Conservation (phyloP, 176 grass and related monocot species). For the Aechmea fasciata region DNA sequence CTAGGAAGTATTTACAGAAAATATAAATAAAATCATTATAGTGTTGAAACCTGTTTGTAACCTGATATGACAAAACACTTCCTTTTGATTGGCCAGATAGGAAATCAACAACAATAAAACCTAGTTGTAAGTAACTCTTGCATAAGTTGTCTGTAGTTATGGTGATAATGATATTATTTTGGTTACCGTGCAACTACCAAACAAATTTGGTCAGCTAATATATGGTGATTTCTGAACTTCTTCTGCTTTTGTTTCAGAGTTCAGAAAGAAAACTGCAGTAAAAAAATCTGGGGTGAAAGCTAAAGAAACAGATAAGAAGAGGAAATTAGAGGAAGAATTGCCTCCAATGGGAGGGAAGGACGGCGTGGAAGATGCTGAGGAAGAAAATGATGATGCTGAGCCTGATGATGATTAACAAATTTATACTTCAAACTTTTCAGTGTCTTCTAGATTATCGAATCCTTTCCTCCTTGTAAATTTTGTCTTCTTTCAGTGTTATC, state of each 20-base stretch:
- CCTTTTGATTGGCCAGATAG: too few species aligned
- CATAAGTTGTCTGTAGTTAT: too few species aligned
- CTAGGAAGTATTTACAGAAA: too few species aligned
- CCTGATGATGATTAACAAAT: neutral
- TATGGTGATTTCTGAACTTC: neutral
- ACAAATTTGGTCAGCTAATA: neutral
- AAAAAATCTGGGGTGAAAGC: neutral
- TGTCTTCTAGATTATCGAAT: neutral
- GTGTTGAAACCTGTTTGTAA: too few species aligned
- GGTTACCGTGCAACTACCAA: too few species aligned
- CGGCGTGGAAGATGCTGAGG: neutral
- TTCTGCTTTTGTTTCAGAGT: neutral
- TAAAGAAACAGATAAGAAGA: constrained; percentile 6
- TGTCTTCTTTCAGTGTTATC: neutral
- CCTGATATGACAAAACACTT: too few species aligned
- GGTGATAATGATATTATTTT: too few species aligned
- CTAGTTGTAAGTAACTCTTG: too few species aligned
- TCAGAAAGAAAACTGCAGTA: neutral
- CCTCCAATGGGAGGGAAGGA: neutral
- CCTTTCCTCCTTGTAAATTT: neutral
- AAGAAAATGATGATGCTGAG: neutral
- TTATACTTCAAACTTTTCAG: neutral
- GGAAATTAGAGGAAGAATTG: constrained; percentile 7
- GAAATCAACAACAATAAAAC: too few species aligned
- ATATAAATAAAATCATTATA: too few species aligned